Evolutionary conservation across 805 yeast genomes (phyloP), one percentile per base, ranked within the genome.

Genomic region (Candida piceae): DNA sequence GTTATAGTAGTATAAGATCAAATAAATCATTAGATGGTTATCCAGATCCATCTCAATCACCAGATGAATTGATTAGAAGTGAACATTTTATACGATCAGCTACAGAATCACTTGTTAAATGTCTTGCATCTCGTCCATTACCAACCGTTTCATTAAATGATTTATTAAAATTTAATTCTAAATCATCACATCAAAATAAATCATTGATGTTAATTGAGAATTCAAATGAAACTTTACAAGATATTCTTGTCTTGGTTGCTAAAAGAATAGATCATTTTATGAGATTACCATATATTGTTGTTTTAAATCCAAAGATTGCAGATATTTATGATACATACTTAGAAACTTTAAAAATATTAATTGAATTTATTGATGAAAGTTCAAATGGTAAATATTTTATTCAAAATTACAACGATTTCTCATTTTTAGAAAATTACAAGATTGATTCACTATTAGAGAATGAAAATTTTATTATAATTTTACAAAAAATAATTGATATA

Each of bases 281-380:
- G 44, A 66, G 72, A 30, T 63, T 90, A 37, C 96, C 96, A 0
- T 90, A 87, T 57, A 72, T 89, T 48, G 87, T 82, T 32, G 81
- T 88, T 38, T 61, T 90, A 43, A 90, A 90, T 55, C 97, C 97
- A 5, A 78, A 85, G 50, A 80, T 90, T 35, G 82, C 90, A 9
- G 76, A 76, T 48, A 80, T 84, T 16, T 86, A 87, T 64, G 70
- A 76, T 49, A 62, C 80, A 32, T 90, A 90, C 62, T 64, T 86
- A 44, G 69, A 76, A 39, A 80, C 95, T 2, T 72, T 87, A 64
- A 64, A 73, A 34, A 64, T 72, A 5, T 49, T 80, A 34, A 49
- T 73, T 17, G 53, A 64, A 2, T 63, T 69, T 32, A 64, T 36
- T 55, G 69, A 28, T 69, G 77, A 6, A 49, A 60, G 42, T 7